Percentiles rank a stretch among this genome's conserved stretches.
Conservation (phyloP, 148 eudicot genomes). For the Tetragonia tetragonoides region DNA sequence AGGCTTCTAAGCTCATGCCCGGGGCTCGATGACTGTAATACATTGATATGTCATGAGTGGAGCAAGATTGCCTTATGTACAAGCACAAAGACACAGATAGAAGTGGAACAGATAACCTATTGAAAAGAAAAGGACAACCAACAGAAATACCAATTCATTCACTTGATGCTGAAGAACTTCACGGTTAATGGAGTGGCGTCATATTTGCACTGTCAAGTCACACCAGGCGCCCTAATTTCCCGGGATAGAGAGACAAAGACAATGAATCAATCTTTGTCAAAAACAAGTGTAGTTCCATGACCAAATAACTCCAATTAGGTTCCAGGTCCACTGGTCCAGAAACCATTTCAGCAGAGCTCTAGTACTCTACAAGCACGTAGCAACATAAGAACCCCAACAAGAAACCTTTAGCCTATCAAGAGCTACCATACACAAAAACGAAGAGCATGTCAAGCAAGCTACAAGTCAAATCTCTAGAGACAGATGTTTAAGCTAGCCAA, state of each 20-base stretch:
- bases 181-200: background rate
- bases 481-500: background rate
- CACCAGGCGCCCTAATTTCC: background rate
- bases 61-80: no score
- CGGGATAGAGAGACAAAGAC: background rate
- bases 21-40: no score
- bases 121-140: background rate
- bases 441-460: background rate
- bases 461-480: background rate
- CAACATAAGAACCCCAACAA: constrained; percentile 6
- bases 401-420: background rate
- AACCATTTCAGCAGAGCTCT: background rate
- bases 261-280: background rate
- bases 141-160: background rate
- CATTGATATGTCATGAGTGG: no score
- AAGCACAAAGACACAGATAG: no score
- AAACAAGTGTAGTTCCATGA: background rate
- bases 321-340: background rate
- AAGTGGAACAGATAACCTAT: background rate
- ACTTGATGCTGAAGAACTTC: background rate
- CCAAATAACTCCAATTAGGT: constrained; percentile 6
- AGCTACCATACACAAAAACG: constrained; percentile 13
- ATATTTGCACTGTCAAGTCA: background rate
- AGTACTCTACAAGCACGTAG: constrained; percentile 12
- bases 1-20: no score